Percentiles rank a stretch among this genome's conserved stretches.
Conservation (phyloP, 371 early-diverging fungal species). For the Mortierella polycephala region DNA sequence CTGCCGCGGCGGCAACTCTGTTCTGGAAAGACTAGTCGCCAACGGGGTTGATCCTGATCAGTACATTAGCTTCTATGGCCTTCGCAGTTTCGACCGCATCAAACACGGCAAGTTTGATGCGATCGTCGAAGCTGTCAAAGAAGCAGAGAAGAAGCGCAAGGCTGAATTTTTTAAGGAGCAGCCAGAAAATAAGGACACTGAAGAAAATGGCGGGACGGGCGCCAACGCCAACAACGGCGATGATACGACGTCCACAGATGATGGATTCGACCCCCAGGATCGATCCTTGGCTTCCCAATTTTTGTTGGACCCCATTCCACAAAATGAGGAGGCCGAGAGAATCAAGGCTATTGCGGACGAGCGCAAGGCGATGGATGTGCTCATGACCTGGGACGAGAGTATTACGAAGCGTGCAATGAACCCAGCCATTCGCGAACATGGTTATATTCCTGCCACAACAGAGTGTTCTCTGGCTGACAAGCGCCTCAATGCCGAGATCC, state of each 20-base stretch:
- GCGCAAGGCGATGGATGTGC: constrained; percentile 22
- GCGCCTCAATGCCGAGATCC: constrained; percentile 10
- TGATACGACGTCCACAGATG: background rate
- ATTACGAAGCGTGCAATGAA: constrained; percentile 37
- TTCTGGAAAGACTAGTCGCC: constrained; percentile 68
- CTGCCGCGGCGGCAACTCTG: constrained; percentile 78
- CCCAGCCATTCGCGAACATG: constrained; percentile 28
- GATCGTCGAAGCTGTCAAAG: constrained; percentile 38
- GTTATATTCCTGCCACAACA: constrained; percentile 37
- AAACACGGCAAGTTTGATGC: constrained; percentile 47
- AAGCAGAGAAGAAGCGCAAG: constrained; percentile 11
- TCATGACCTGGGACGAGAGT: constrained; percentile 41
- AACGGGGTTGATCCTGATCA: constrained; percentile 77
- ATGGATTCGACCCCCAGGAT: background rate
- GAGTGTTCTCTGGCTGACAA: constrained; percentile 17
- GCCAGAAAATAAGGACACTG: background rate
- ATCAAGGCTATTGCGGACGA: constrained; percentile 26
- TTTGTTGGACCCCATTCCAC: constrained; percentile 28
- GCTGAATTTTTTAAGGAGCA: background rate
- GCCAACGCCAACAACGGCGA: background rate
- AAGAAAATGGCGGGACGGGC: background rate
- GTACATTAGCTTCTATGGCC: constrained; percentile 83
- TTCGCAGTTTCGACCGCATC: constrained; percentile 78
- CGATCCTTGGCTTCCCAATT: constrained; percentile 19
- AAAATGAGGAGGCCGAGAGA: constrained; percentile 27